Evolutionary conservation across 495 filamentous ascomycete species (phyloP).

Genomic region (Penicillium ucsense): DNA sequence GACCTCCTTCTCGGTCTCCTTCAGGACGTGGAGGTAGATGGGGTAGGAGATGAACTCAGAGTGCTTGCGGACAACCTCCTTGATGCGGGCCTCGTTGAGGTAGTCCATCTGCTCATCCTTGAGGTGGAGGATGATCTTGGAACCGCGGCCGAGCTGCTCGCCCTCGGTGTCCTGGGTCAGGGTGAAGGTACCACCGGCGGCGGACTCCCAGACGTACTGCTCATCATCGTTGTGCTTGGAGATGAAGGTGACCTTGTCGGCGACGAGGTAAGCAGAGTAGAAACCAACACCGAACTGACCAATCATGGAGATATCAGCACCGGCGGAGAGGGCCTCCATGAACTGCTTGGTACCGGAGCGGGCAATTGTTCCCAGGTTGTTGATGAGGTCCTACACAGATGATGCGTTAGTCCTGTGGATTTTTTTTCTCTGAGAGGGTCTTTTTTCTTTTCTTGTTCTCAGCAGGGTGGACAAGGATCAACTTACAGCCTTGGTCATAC

Average conservation of each 20-base stretch:
- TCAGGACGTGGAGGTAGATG: constrained; percentile 97
- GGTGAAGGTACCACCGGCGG: constrained; percentile 94
- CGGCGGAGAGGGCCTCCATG: constrained; percentile 97
- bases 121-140: constrained; percentile 94
- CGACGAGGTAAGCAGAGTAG: constrained; percentile 99
- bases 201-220: constrained; percentile 99
- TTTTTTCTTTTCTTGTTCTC: neutral
- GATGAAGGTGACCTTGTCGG: constrained; percentile 87
- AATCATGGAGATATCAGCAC: constrained; percentile 99
- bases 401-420: neutral
- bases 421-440: neutral
- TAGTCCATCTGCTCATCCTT: constrained; percentile 99
- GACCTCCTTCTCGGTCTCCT: constrained; percentile 98
- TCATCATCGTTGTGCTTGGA: constrained; percentile 99
- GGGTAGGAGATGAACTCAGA: constrained; percentile 99
- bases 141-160: constrained; percentile 84
- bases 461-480: neutral
- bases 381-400: constrained; percentile 77
- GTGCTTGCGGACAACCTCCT: constrained; percentile 99
- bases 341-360: constrained; percentile 99
- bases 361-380: constrained; percentile 99
- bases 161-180: constrained; percentile 84
- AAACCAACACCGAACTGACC: constrained; percentile 99
- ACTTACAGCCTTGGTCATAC: constrained; percentile 99
- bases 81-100: constrained; percentile 97